Base-by-base conservation (phyloP, 1,284 basidiomycete species). In the Sanghuangporus weigelae region DNA sequence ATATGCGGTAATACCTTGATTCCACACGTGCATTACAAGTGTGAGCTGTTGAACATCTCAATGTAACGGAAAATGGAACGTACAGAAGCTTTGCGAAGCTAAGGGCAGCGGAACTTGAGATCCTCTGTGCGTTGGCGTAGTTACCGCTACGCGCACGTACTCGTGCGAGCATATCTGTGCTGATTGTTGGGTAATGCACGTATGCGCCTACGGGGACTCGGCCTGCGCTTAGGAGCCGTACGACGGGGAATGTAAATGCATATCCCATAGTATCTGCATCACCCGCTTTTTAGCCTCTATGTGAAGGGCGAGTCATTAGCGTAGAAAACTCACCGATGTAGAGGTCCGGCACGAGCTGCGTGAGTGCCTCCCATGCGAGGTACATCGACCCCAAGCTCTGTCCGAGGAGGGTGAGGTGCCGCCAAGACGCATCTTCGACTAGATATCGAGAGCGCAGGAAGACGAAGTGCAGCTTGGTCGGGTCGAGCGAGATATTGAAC, bases 231-330 rank as follows among this genome's bases (percentile, higher is more conserved):
- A 96, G 73, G 44, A 85, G 75, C 4, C 84, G 78, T 2, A 94
- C 88, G 12, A 92, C 76, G 2, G 90, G 93, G 71, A 92, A 95
- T 0, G 93, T 92, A 71, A 98, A 98, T 0, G 94, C 95, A 71
- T 97, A 98, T 26, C 97, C 96, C 95, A 98, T 98, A 0, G 96
- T 95, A 73, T 99, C 96, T 96, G n/a, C n/a, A 68, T 44, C 5
- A 44, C 19, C 12, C 12, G 42, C n/a, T n/a, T 44, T 44, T 44
- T n/a, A 14, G 3, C 42, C 4, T n/a, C 42, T 5, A 40, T n/a
- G 14, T 21, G 38, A n/a, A n/a, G n/a, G n/a, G n/a, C n/a, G n/a
- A n/a, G n/a, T n/a, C n/a, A n/a, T n/a, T n/a, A n/a, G n/a, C 19
- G 48, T 40, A 19, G 48, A 57, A 19, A 35, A 12, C 60, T n/a